Conservation (phyloP, 305 asterid species). For the Solanum hybrid region DNA sequence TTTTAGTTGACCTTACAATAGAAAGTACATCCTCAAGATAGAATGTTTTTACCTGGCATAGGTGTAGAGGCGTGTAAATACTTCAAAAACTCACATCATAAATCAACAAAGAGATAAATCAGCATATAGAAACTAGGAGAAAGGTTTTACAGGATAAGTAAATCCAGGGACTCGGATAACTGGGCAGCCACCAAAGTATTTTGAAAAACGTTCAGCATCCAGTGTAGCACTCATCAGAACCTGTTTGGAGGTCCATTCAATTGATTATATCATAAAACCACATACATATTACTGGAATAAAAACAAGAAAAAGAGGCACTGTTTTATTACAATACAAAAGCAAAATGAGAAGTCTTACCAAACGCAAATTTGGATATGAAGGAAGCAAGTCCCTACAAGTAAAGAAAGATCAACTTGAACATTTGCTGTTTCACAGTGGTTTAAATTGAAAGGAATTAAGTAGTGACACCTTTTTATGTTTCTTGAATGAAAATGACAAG, state of each 20-base stretch:
- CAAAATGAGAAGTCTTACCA: slow-evolving; percentile 46
- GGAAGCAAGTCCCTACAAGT: slow-evolving; percentile 83
- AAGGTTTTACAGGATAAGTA: slow-evolving; percentile 60
- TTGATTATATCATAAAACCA: background rate
- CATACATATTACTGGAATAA: slow-evolving; percentile 2
- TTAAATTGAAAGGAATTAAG: background rate
- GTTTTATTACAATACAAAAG: background rate
- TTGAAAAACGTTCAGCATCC: slow-evolving; percentile 85
- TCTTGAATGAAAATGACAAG: background rate
- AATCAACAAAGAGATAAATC: slow-evolving; percentile 9
- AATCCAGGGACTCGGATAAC: slow-evolving; percentile 88
- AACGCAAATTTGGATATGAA: slow-evolving; percentile 62
- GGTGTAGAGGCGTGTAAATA: background rate
- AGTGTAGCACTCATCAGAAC: slow-evolving; percentile 96
- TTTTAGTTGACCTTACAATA: slow-evolving; percentile 37
- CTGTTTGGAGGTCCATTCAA: slow-evolving; percentile 28
- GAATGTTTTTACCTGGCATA: slow-evolving; percentile 56
- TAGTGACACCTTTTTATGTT: background rate
- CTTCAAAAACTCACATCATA: slow-evolving; percentile 9
- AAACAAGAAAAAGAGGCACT: slow-evolving; percentile 8
- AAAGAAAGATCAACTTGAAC: slow-evolving; percentile 9
- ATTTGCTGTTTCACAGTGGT: background rate
- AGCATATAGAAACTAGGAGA: slow-evolving; percentile 12
- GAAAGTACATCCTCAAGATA: slow-evolving; percentile 85
- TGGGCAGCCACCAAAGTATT: slow-evolving; percentile 88